A percentile compares a stretch with the other conserved stretches of the same genome.
These are phyloP conservation scores for Phaseolus coccineus DNA, from an alignment of 331 rosid genomes.

Conservation along the genomic window DNA sequence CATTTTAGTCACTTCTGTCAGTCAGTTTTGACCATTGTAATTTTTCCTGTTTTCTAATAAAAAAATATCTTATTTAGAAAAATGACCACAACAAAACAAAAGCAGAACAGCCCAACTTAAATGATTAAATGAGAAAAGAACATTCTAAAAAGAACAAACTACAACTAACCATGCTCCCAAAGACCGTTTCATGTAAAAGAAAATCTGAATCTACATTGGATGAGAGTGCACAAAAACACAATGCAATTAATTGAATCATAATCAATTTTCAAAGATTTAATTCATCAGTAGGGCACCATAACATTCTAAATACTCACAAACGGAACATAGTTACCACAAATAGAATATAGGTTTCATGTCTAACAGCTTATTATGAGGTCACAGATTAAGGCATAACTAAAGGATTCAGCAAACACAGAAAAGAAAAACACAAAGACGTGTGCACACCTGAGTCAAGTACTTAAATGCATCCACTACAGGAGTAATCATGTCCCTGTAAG, in stretches of 20 bases:
- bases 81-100: no score
- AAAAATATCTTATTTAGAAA: no score
- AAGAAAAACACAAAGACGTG: constrained; percentile 30
- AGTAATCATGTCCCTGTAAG: constrained; percentile 98
- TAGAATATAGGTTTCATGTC: neutral
- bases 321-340: neutral
- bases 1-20: no score
- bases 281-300: neutral
- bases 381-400: constrained; percentile 5
- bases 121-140: no score
- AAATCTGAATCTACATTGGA: no score
- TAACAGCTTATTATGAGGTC: constrained; percentile 11
- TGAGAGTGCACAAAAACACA: no score
- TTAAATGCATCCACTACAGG: constrained; percentile 99
- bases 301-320: neutral
- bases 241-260: neutral
- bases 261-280: neutral
- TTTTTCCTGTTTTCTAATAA: no score
- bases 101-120: no score
- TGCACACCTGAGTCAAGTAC: constrained; percentile 89
- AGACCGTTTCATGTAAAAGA: no score
- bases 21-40: no score
- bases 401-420: constrained; percentile 27
- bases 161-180: no score
- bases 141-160: no score